Base-by-base conservation (phyloP, 2,329 filamentous ascomycete genomes). In the Xylariaceae sp. region DNA sequence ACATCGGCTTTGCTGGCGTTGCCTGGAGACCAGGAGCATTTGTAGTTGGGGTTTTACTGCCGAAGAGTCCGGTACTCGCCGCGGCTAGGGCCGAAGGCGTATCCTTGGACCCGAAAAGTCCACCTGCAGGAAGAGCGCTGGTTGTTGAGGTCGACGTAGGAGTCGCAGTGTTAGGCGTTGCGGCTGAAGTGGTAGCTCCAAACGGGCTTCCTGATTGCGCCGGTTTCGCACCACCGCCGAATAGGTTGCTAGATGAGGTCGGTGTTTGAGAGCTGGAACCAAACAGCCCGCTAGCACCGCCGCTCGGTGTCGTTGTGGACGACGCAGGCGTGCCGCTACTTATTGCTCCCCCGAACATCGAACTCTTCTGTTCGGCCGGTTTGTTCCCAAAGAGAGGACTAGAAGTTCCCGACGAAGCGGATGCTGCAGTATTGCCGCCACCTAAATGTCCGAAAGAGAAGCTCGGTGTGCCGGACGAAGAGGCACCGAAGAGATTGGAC, bases 1-100 rank as follows among this genome's bases (percentile, higher is more conserved):
- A 77, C 50, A 74, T 57, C 16, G 80, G 76, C 68, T 83, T 83
- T n/a, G 75, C 75, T 23, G 77, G 77, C 19, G 77, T 79, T 19
- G 74, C 69, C 44, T 72, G 64, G 23, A 70, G 45, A 16, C 44
- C 18, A 49, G 63, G 52, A 20, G 65, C 40, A 48, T 56, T 62
- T n/a, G 60, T 57, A 21, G 64, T 40, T 26, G 64, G 47, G 1
- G 65, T 61, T 20, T 64, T 61, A 21, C 43, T 61, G 51, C 62
- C 61, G 45, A 72, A 70, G 3, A 69, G 21, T 16, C 60, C 59
- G 29, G 65, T 57, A 26, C 54, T 40, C 29, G 62, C 52, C 5
- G 62, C 59, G 43, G 62, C 52, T 18, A 62, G 57, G 44, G 66
- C 60, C 37, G 63, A 60, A 19, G 60, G 43, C 21, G 60, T 64